These are phyloP conservation scores for Gossypium aridum DNA, from an alignment of 441 rosid genomes.

Conservation along the genomic window DNA sequence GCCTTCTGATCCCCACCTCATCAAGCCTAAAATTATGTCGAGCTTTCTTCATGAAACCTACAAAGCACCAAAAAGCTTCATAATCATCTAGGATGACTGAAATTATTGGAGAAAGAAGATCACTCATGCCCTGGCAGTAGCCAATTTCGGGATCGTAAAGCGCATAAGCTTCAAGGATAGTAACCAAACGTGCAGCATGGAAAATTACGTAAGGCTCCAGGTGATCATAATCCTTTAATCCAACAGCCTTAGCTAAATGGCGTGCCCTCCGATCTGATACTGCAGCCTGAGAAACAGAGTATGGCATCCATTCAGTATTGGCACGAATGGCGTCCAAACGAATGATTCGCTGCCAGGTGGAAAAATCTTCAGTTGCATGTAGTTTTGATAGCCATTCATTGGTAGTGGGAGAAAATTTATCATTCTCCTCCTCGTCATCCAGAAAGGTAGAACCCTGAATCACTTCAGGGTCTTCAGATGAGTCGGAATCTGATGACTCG, in stretches of 20 bases:
- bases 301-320: slow-evolving; percentile 68
- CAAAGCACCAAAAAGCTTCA: slow-evolving; percentile 97
- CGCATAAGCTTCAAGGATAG: slow-evolving; percentile 90
- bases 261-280: slow-evolving; percentile 56
- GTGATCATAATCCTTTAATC: slow-evolving; percentile 77
- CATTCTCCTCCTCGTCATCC: slow-evolving; percentile 38
- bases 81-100: slow-evolving; percentile 72
- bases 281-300: slow-evolving; percentile 49
- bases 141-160: slow-evolving; percentile 84
- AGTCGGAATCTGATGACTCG: slow-evolving; percentile 71
- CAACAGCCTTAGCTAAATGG: slow-evolving; percentile 62
- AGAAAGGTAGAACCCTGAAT: slow-evolving; percentile 37
- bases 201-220: slow-evolving; percentile 71
- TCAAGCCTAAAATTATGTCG: slow-evolving; percentile 94
- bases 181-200: slow-evolving; percentile 85
- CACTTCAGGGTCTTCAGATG: slow-evolving; percentile 59
- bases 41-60: slow-evolving; percentile 94
- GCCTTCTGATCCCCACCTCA: slow-evolving; percentile 86
- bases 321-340: slow-evolving; percentile 89
- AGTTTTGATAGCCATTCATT: slow-evolving; percentile 24
- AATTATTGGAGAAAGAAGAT: slow-evolving; percentile 75
- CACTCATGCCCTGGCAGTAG: slow-evolving; percentile 96
- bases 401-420: slow-evolving; percentile 26
- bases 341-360: slow-evolving; percentile 88
- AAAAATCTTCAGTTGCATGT: slow-evolving; percentile 51